Conservation (phyloP, 192 early-diverging fungal genomes). For the Diversispora eburnea region DNA sequence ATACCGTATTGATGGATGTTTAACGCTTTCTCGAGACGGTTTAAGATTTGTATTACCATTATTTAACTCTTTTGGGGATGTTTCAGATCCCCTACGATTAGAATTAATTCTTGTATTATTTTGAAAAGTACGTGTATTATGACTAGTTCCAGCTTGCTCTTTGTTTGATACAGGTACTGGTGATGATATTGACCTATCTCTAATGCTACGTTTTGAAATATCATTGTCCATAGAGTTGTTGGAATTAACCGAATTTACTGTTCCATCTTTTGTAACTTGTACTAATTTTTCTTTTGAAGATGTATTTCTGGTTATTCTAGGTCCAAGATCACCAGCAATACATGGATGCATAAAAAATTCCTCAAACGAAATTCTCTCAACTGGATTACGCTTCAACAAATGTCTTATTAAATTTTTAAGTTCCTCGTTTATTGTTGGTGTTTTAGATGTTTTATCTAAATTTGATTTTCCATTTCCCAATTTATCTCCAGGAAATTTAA, state of each 20-base stretch:
- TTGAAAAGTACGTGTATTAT: not conserved
- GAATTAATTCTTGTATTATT: not conserved
- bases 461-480: not conserved
- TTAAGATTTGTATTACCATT: not conserved
- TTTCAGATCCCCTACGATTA: conserved; percentile 7
- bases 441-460: not conserved
- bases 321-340: conserved; percentile 38
- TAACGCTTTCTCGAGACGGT: not conserved
- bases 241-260: not conserved
- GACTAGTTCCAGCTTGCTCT: not conserved
- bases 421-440: conserved; percentile 56
- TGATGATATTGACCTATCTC: conserved; percentile 26
- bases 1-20: not conserved
- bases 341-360: conserved; percentile 89
- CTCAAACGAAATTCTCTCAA: conserved; percentile 88
- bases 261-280: conserved; percentile 1
- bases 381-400: conserved; percentile 81
- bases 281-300: conserved; percentile 14
- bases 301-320: not conserved
- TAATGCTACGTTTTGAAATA: not conserved
- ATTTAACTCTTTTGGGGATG: conserved; percentile 6
- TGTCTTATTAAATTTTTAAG: conserved; percentile 79
- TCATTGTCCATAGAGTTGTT: conserved; percentile 19
- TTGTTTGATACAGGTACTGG: not conserved
- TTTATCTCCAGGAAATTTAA: conserved; percentile 79